Evolutionary conservation across 257 asterid genomes (phyloP).

Genomic region (Cordia subcordata): DNA sequence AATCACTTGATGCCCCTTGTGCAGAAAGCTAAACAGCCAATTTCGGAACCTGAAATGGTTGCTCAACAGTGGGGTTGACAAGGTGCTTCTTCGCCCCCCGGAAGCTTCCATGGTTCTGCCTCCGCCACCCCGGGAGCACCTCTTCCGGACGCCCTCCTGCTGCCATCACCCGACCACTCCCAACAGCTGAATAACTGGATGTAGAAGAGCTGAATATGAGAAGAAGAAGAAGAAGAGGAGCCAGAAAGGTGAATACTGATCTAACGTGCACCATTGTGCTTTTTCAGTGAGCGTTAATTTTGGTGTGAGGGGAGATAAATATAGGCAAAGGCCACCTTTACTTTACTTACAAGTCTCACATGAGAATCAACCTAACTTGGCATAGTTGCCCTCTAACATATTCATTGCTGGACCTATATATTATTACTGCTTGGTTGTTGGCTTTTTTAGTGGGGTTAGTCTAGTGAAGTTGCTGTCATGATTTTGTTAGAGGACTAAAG

Average conservation of each 20-base stretch:
- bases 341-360: constrained; percentile 46
- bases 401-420: constrained; percentile 16
- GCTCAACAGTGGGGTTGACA: constrained; percentile 32
- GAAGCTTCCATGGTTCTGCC: constrained; percentile 57
- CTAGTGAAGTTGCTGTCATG: constrained; percentile 20
- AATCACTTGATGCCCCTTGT: too few relatives aligned
- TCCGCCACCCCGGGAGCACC: constrained; percentile 27
- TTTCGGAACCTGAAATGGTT: constrained; percentile 27
- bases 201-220: constrained; percentile 18
- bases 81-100: constrained; percentile 45
- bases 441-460: constrained; percentile 20
- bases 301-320: constrained; percentile 17
- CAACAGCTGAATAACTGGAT: constrained; percentile 13
- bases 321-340: constrained; percentile 33
- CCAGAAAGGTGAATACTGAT: constrained; percentile 26
- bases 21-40: constrained; percentile 29
- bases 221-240: constrained; percentile 25
- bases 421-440: constrained; percentile 3
- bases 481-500: constrained; percentile 8
- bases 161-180: constrained; percentile 4
- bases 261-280: constrained; percentile 26
- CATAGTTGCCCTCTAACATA: constrained; percentile 10
- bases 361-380: constrained; percentile 20
- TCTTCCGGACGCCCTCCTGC: constrained; percentile 7
- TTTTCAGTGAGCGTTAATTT: neutral